A percentile compares a stretch with the other conserved stretches of the same genome.
These are phyloP conservation scores for Exophiala calicioides DNA, from an alignment of 2,329 filamentous ascomycete species.

Conservation along the genomic window DNA sequence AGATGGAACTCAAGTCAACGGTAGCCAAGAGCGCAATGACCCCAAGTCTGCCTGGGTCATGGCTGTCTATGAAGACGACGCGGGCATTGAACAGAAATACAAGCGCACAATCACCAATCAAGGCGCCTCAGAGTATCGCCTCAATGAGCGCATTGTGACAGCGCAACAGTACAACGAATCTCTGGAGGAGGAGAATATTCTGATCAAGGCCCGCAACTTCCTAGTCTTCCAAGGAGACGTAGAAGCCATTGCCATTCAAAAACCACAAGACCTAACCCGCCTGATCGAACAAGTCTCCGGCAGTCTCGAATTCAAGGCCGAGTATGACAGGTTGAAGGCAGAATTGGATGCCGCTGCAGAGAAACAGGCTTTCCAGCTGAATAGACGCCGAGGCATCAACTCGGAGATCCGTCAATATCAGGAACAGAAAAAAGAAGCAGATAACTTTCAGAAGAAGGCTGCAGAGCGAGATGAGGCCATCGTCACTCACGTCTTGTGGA, in stretches of 20 bases:
- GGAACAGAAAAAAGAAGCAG: conserved; percentile 93
- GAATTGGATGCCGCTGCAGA: conserved; percentile 85
- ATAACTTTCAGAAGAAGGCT: conserved; percentile 87
- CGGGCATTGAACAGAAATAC: conserved; percentile 92
- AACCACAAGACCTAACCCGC: conserved; percentile 86
- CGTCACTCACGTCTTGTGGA: conserved; percentile 93
- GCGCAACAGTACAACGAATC: conserved; percentile 92
- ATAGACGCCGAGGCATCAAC: conserved; percentile 89
- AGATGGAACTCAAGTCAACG: conserved; percentile 61
- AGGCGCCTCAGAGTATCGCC: conserved; percentile 91
- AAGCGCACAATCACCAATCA: conserved; percentile 88
- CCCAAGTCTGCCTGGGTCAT: conserved; percentile 98
- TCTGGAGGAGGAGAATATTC: conserved; percentile 88
- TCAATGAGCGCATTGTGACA: conserved; percentile 87
- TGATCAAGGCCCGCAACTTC: conserved; percentile 98
- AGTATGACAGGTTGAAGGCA: conserved; percentile 87
- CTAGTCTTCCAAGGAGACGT: conserved; percentile 98
- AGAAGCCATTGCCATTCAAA: conserved; percentile 93
- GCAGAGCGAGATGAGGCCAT: conserved; percentile 89
- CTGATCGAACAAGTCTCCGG: conserved; percentile 98
- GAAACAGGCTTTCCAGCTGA: conserved; percentile 83
- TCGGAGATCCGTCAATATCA: conserved; percentile 97
- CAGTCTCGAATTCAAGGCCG: conserved; percentile 88
- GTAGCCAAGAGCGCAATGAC: conserved; percentile 65
- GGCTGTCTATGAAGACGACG: conserved; percentile 98